phyloP scores from a whole-genome alignment of 1,284 basidiomycete genomes.

The Chalciporus sp. region DNA sequence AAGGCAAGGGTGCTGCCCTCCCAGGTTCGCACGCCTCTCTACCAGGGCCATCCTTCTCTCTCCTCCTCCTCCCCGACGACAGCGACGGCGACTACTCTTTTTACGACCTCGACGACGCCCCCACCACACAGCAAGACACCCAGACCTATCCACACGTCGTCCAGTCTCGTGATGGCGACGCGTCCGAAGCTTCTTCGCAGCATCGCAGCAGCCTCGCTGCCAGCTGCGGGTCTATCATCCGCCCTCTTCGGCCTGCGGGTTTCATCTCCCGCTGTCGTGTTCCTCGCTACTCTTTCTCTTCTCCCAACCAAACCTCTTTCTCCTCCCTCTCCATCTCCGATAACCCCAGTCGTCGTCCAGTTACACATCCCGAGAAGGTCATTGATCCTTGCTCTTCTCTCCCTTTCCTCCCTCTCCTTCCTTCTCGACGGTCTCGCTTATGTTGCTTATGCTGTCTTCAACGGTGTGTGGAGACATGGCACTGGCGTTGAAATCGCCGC shows the following conservation, averaged over 20 bases:
- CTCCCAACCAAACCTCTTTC: slow-evolving; percentile 50
- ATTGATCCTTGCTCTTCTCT: slow-evolving; percentile 68
- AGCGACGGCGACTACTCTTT: slow-evolving; percentile 19
- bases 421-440: slow-evolving; percentile 82
- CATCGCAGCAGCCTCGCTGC: slow-evolving; percentile 29
- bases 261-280: slow-evolving; percentile 62
- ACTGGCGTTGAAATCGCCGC: slow-evolving; percentile 73
- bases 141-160: background rate
- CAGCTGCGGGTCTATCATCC: slow-evolving; percentile 31
- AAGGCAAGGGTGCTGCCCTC: slow-evolving; percentile 28
- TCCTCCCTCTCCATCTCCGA: slow-evolving; percentile 58
- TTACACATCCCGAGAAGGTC: slow-evolving; percentile 69
- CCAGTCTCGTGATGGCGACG: slow-evolving; percentile 25
- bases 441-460: slow-evolving; percentile 62
- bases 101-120: slow-evolving; percentile 13
- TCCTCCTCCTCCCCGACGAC: slow-evolving; percentile 18
- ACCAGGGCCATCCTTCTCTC: slow-evolving; percentile 25
- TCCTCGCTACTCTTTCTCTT: slow-evolving; percentile 62
- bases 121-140: background rate
- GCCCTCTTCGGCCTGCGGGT: slow-evolving; percentile 61
- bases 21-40: slow-evolving; percentile 33
- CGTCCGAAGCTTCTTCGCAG: slow-evolving; percentile 24
- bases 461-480: slow-evolving; percentile 61
- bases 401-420: slow-evolving; percentile 77
- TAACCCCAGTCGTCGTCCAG: slow-evolving; percentile 75